Base-by-base conservation (phyloP, 352 stramenopile species). In the Phytophthora nicotianae region DNA sequence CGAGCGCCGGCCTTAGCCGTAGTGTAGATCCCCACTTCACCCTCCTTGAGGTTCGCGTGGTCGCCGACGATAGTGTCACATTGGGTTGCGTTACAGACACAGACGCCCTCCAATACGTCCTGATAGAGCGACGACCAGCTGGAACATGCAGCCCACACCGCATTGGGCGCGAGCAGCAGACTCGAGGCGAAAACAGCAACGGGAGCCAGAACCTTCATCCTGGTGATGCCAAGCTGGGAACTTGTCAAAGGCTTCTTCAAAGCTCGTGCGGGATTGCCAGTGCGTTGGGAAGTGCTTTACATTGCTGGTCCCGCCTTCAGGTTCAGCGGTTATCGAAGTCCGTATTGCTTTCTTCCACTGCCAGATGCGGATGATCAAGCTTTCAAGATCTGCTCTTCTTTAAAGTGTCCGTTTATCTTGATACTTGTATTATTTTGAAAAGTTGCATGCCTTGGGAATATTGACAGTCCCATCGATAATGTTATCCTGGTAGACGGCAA, bases 1-100 rank as follows among this genome's bases (percentile, higher is more conserved):
- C 79, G 74, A 40, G 76, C 72, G 19, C 76, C 79, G 0, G 68
- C 65, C 17, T 73, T 64, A 23, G 76, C 77, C 4, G 77, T 84
- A 19, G 64, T 62, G 69, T 76, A 89, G 7, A 86, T 58, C 10
- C 77, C 77, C 7, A 74, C 63, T 29, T 83, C 49, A 46, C 56
- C 58, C 0, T 17, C 19, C 5, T 40, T 53, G 14, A 79, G 67
- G 19, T 52, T 68, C 41, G 53, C 32, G 58, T 81, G 59, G 21
- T 50, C 58, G 29, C 50, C 63, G 19, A 56, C 33, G 37, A 81
- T 51, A 27, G 63, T 57, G 58, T 81, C 70, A 48, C 66, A 79
- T 50, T 57, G 58, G 7, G 56, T 70, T 10, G 43, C 50, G 23
- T 71, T 83, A 67, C 79, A 86, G 20, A 89, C 70, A 52, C 79